Conservation (phyloP, 2,329 filamentous ascomycete genomes). For the Blastomyces silverae region DNA sequence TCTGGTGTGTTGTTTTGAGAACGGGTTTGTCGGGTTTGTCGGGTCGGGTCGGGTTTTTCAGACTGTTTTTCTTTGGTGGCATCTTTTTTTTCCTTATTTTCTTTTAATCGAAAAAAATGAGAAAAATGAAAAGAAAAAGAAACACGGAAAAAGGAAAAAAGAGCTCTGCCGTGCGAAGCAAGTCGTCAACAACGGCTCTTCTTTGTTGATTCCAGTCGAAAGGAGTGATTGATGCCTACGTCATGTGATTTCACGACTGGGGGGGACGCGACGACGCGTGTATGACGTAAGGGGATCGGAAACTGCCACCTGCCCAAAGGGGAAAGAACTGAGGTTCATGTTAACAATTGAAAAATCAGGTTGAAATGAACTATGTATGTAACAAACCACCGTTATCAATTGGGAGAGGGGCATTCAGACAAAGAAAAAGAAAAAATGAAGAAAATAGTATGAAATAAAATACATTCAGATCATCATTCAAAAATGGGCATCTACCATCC, state of each 20-base stretch:
- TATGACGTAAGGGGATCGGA: constrained; percentile 9
- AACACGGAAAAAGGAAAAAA: background rate
- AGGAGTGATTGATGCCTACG: background rate
- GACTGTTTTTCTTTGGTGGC: background rate
- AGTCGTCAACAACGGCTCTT: too few species aligned
- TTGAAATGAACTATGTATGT: too few species aligned
- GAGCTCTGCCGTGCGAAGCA: too few species aligned
- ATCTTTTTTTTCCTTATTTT: background rate
- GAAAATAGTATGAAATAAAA: too few species aligned
- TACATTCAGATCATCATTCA: too few species aligned
- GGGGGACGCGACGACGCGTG: constrained; percentile 9
- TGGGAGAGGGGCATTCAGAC: too few species aligned
- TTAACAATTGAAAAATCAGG: background rate
- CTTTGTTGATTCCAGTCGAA: background rate
- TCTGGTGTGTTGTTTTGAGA: background rate
- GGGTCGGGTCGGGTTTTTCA: constrained; percentile 1
- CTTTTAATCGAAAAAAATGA: background rate
- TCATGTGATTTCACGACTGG: background rate
- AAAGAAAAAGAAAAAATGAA: too few species aligned
- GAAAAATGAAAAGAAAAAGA: background rate
- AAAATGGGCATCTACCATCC: too few species aligned
- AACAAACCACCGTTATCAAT: too few species aligned
- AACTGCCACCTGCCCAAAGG: too few species aligned
- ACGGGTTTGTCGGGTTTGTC: background rate
- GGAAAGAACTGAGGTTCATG: too few species aligned